Conservation (phyloP, 768 basidiomycete species). For the Tubosaeta sp. region DNA sequence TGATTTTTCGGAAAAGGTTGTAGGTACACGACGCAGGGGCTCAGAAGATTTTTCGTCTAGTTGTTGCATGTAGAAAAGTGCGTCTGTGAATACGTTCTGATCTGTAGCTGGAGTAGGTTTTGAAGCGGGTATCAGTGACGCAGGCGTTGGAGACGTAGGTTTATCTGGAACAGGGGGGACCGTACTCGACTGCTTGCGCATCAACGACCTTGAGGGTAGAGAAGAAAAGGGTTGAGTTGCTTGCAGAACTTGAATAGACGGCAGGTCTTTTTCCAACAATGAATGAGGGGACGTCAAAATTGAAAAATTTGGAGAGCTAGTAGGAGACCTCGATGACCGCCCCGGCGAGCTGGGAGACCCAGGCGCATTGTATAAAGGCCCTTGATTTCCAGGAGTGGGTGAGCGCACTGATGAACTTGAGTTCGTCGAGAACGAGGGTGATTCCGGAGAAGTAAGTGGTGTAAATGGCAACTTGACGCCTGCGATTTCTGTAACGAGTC, state of each 20-base stretch:
- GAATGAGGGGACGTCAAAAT: constrained; percentile 36
- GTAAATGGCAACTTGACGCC: constrained; percentile 31
- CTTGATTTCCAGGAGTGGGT: constrained; percentile 14
- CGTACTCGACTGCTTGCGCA: constrained; percentile 8
- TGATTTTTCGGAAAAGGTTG: constrained; percentile 45
- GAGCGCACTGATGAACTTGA: constrained; percentile 25
- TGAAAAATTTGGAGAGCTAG: constrained; percentile 26
- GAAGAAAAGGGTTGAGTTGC: constrained; percentile 9
- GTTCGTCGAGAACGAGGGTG: constrained; percentile 29
- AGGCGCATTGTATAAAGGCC: constrained; percentile 9
- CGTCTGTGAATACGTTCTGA: constrained; percentile 46
- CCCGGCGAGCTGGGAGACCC: constrained; percentile 13
- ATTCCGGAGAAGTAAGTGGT: constrained; percentile 27
- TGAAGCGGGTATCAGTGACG: constrained; percentile 24
- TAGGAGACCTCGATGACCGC: constrained; percentile 19
- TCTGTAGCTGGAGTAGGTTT: constrained; percentile 24
- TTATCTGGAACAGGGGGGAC: constrained; percentile 30
- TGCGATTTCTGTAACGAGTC: constrained; percentile 21
- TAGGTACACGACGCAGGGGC: constrained; percentile 37
- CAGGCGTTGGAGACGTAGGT: constrained; percentile 12
- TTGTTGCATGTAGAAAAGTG: constrained; percentile 68
- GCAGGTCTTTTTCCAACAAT: constrained; percentile 29
- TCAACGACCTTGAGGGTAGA: constrained; percentile 9
- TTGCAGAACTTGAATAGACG: constrained; percentile 31
- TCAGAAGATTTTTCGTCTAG: constrained; percentile 33